phyloP scores from a whole-genome alignment of 306 rosid genomes.

The Quercus wislizeni region DNA sequence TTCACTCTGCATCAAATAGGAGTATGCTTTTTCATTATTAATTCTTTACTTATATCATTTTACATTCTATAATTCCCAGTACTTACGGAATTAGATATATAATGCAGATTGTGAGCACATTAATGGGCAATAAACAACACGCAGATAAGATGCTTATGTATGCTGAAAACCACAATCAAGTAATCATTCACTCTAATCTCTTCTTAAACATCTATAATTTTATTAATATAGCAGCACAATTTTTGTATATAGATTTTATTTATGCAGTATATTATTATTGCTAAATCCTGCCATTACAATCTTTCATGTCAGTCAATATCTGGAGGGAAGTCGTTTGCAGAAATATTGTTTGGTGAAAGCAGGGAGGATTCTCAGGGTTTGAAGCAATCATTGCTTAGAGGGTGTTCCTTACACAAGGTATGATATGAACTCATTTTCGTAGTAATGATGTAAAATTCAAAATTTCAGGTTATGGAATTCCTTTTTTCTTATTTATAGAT shows the following conservation, averaged over 20 bases:
- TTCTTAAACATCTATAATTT: neutral
- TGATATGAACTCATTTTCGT: constrained; percentile 18
- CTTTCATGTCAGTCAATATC: constrained; percentile 70
- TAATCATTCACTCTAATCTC: constrained; percentile 20
- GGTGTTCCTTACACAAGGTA: constrained; percentile 92
- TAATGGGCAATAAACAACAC: constrained; percentile 55
- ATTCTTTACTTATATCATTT: constrained; percentile 10
- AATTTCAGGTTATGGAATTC: constrained; percentile 3
- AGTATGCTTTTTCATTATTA: constrained; percentile 1
- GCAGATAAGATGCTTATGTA: constrained; percentile 76
- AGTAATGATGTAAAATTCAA: constrained; percentile 3
- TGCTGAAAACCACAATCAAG: constrained; percentile 96
- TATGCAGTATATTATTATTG: neutral
- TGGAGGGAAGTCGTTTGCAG: constrained; percentile 86
- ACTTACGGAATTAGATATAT: constrained; percentile 10
- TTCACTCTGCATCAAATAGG: constrained; percentile 13
- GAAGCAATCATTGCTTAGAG: constrained; percentile 62
- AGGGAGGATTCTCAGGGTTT: constrained; percentile 40
- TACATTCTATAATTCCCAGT: constrained; percentile 12
- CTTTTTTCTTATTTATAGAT: neutral
- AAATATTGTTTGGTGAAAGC: constrained; percentile 70
- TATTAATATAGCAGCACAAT: neutral
- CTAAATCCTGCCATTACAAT: constrained; percentile 6
- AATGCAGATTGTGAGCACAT: constrained; percentile 70
- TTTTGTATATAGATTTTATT: neutral